Conservation (phyloP, 352 stramenopile genomes). For the Globisporangium solare region DNA sequence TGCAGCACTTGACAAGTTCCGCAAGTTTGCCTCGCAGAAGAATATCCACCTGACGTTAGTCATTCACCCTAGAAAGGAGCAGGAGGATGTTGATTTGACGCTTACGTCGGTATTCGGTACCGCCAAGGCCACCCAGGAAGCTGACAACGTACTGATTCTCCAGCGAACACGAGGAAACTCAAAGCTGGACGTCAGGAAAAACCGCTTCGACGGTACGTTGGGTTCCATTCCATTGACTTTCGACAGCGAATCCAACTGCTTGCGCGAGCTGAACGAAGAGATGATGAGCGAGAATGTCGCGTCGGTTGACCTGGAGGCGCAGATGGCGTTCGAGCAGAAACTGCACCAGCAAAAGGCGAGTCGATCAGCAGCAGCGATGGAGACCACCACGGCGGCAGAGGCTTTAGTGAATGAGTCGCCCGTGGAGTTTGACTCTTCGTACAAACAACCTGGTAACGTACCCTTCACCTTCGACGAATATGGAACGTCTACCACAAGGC, state of each 20-base stretch:
- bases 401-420: background rate
- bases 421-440: conserved; percentile 17
- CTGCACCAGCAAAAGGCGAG: conserved; percentile 31
- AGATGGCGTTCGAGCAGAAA: conserved; percentile 77
- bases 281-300: conserved; percentile 68
- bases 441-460: conserved; percentile 5
- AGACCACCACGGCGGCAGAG: background rate
- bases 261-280: conserved; percentile 62
- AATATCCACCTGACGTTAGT: conserved; percentile 99
- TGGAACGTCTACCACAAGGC: background rate
- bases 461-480: conserved; percentile 14
- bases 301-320: conserved; percentile 63
- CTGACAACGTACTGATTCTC: conserved; percentile 99
- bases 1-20: conserved; percentile 94
- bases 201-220: conserved; percentile 91
- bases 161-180: conserved; percentile 88
- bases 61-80: conserved; percentile 98
- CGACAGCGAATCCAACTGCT: conserved; percentile 56
- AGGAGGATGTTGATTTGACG: conserved; percentile 89
- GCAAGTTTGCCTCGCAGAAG: conserved; percentile 95
- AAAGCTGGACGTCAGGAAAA: conserved; percentile 96
- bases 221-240: conserved; percentile 87
- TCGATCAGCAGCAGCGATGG: conserved; percentile 11
- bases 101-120: conserved; percentile 97
- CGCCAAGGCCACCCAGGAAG: conserved; percentile 99